Evolutionary conservation across 2,329 filamentous ascomycete genomes (phyloP).

Genomic region (Botrytis hyacinthi): DNA sequence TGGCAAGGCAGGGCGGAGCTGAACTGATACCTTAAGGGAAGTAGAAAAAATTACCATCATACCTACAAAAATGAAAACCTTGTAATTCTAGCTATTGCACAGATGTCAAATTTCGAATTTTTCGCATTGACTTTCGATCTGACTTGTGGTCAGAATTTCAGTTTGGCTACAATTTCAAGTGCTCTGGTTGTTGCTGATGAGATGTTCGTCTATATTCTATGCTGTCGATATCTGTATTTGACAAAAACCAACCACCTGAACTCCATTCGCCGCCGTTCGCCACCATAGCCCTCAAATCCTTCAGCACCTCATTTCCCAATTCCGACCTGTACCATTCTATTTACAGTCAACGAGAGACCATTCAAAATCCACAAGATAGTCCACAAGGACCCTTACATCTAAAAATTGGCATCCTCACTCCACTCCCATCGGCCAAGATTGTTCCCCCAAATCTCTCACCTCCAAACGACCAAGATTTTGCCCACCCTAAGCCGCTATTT

Average conservation of each 20-base stretch:
- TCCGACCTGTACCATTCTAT: not conserved
- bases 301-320: not conserved
- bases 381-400: slow-evolving; percentile 17
- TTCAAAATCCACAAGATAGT: not conserved
- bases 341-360: not conserved
- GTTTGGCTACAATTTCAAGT: not conserved
- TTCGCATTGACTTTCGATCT: not conserved
- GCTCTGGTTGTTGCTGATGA: not conserved
- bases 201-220: not conserved
- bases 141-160: not conserved
- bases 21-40: not conserved
- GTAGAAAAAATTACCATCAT: not conserved
- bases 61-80: not conserved
- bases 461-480: slow-evolving; percentile 15
- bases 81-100: not conserved
- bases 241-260: not conserved
- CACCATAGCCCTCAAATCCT: too few species aligned
- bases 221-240: not conserved
- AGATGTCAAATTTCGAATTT: not conserved
- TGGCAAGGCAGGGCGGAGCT: not conserved
- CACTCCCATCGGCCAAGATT: slow-evolving; percentile 8
- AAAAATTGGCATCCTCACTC: slow-evolving; percentile 15
- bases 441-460: slow-evolving; percentile 15
- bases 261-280: not conserved
- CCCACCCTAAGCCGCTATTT: slow-evolving; percentile 13